Base-by-base conservation (phyloP, 169 alveolate genomes). In the Perkinsus chesapeaki region DNA sequence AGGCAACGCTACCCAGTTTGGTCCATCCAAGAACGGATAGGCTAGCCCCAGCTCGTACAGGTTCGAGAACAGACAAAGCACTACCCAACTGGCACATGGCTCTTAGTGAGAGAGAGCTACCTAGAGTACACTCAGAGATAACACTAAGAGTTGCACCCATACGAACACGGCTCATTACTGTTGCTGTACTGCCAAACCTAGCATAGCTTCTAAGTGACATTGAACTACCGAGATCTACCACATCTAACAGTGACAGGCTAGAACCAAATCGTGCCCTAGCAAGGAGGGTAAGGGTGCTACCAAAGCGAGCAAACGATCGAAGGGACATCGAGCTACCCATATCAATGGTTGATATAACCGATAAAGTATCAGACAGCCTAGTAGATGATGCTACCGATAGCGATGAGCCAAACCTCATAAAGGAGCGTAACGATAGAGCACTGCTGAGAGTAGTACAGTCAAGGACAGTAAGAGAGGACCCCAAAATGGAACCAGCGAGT, bases 151-250 rank as follows among this genome's bases (percentile, higher is more conserved):
- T 7, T 20, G 39, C 39, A 0, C 93, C 94, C 92, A 36, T 16
- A 20, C 73, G 27, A 3, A 91, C 37, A 39, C 37, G 39, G 48
- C 92, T 47, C 72, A 23, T 23, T 12, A 39, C n/a, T 31, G 47
- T 38, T 20, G 39, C 39, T 39, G 92, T 27, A 0, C 60, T 38
- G 92, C 92, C 92, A 36, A 91, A 5, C 48, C 39, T 91, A n/a
- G 92, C 60, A 31, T 3, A 91, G 3, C 60, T 31, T 48, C 91
- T 73, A 43, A 72, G 92, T 23, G 48, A 31, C 39, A 39, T 31
- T 20, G 92, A 16, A 31, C 91, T n/a, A 34, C 93, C 94, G 23
- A 91, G 39, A 37, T 91, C 82, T 47, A 93, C 48, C 39, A 39
- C 19, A 91, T 93, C 94, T 19, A 91, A 39, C 3, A 36, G 90